Evolutionary conservation across 2,329 filamentous ascomycete species (phyloP), one percentile per base, ranked within the genome.

Genomic region (Davidsoniella eucalypti): DNA sequence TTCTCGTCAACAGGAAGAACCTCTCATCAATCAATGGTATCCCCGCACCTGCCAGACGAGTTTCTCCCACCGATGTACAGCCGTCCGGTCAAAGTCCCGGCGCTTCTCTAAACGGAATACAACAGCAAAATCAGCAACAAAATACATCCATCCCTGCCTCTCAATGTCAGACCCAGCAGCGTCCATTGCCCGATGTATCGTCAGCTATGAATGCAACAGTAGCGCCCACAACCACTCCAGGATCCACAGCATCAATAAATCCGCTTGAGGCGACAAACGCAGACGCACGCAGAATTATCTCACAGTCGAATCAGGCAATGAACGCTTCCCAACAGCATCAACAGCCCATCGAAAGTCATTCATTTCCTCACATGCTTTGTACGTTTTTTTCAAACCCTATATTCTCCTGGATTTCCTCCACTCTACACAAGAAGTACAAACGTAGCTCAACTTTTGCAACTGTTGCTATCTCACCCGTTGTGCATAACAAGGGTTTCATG

Each of bases 11-110:
- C 29, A 49, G 47, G 17, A 49, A 49, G 29, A 49, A 25, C 12
- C 47, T 49, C 25, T 49, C 47, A 8, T 49, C 47, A 9, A 29
- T 49, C 25, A 49, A 43, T 37, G 47, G 47, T n/a, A 43, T 49
- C 33, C 47, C 47, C 18, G 39, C 16, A 17, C 47, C 47, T 33
- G 39, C 47, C 9, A 21, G 39, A 8, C 47, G 47, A n/a, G 47
- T 49, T n/a, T 49, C 47, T n/a, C 47, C 47, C 2, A 40, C 26
- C 17, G 47, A 49, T 29, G 10, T 26, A 16, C 47, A 17, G 4
- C 47, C 39, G 38, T 4, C 12, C 8, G 42, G 47, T 33, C 39
- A 49, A 43, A 49, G 47, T 42, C 47, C 47, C 16, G 42, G 23
- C 26, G 25, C 40, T n/a, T 33, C 47, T 16, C 14, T 16, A n/a